Percentiles rank a stretch among this genome's conserved stretches.
phyloP scores from a whole-genome alignment of 2,329 filamentous ascomycete genomes.

The Verticillium tricorpus region DNA sequence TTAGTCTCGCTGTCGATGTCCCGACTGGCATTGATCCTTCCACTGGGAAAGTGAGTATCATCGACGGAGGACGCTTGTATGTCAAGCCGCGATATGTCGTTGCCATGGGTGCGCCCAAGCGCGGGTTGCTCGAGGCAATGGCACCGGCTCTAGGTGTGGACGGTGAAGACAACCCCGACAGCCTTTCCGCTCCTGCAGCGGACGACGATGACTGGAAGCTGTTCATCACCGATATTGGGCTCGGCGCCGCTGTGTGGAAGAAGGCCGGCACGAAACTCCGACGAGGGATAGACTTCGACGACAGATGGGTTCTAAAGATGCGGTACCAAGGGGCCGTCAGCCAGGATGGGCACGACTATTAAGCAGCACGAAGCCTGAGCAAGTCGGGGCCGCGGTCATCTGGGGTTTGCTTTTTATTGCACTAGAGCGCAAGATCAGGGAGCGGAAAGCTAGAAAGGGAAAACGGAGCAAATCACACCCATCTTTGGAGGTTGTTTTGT shows the following conservation, averaged over 20 bases:
- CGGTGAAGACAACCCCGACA: conserved; percentile 11
- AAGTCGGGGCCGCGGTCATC: neutral
- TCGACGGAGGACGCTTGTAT: conserved; percentile 74
- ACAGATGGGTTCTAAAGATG: conserved; percentile 78
- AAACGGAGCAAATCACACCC: neutral
- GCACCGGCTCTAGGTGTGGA: conserved; percentile 31
- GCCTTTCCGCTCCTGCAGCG: conserved; percentile 18
- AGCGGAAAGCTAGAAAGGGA: neutral
- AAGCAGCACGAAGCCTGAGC: neutral
- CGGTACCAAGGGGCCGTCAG: conserved; percentile 34
- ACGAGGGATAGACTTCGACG: conserved; percentile 83
- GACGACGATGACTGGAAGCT: conserved; percentile 68
- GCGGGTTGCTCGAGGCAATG: conserved; percentile 75
- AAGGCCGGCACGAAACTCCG: conserved; percentile 77
- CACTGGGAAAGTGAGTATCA: conserved; percentile 60
- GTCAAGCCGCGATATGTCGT: conserved; percentile 80
- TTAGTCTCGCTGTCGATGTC: conserved; percentile 82
- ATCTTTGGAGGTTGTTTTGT: no score
- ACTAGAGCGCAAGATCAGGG: neutral
- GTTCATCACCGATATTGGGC: conserved; percentile 81
- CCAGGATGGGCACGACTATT: neutral
- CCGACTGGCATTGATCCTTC: conserved; percentile 84
- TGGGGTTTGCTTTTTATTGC: neutral
- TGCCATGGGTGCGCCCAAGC: conserved; percentile 81
- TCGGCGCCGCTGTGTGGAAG: conserved; percentile 78